Evolutionary conservation across 139 green algal genomes (phyloP), one percentile per base, ranked within the genome.

Genomic region (Picochlorum sp.): DNA sequence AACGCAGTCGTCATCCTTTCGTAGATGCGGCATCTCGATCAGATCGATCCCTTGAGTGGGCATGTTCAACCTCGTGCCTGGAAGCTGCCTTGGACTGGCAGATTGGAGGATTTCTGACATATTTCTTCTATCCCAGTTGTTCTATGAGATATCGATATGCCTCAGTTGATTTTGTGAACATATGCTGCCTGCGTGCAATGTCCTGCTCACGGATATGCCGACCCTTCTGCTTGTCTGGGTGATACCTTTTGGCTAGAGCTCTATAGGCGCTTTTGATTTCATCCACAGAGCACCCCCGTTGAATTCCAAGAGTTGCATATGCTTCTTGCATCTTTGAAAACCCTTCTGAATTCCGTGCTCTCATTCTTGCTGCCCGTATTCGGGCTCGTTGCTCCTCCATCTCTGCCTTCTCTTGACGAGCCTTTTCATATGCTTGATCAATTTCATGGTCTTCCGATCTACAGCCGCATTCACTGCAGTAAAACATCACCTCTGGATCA

Each of bases 401-500:
- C 49, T 66, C 23, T 60, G 23, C 15, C 15, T 24, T 15, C 4
- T 21, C 49, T 55, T 34, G 44, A 63, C 30, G 18, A 57, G 7
- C 8, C 6, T 15, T 15, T 50, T 45, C 26, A 55, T 60, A 65
- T 14, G 15, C 18, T 10, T 49, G 31, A 52, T 75, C 68, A 6
- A 75, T 30, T 10, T 26, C 20, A 54, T 75, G 68, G 18, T 58
- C 21, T 47, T 65, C 50, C 9, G 68, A 47, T 8, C 20, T 18
- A 44, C 68, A 75, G 37, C 68, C 68, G 52, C 68, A 75, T 10
- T 28, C 14, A 31, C 47, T 63, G 68, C 68, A 75, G 28, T 66
- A 69, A 41, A 75, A 69, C 68, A 75, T 75, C 8, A 75, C 44
- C 4, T 74, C 68, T 6, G 68, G 60, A 61, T 74, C 26, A 51